Evolutionary conservation across 805 yeast genomes (phyloP), one percentile per base, ranked within the genome.

Genomic region (Suhomyces kilbournensis): DNA sequence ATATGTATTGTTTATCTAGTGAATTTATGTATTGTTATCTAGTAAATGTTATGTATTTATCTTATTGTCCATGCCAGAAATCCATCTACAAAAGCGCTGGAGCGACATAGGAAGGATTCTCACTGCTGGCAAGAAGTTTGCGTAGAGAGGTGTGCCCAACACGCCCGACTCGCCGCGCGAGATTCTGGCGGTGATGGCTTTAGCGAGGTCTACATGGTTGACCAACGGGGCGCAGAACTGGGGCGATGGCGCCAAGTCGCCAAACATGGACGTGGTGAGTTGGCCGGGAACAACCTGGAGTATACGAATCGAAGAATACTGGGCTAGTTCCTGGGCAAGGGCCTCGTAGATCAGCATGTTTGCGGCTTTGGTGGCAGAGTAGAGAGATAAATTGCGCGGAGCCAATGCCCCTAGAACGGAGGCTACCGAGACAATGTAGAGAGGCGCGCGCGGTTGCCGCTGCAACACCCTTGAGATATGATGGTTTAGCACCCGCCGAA

Each of bases 221-320:
- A 80, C 72, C 7, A 79, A 38, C 0, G 86, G 85, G 0, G 84
- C 83, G 44, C 81, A 60, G 53, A 80, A 79, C 28, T 54, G 55
- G 42, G 66, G 64, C 7, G 74, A 66, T 3, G 78, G 77, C 1
- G 61, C 56, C 7, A 79, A 76, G 56, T 80, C 83, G 1, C 59
- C 56, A 56, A 81, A 81, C 84, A 81, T 79, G 8, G 58, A 61
- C 0, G 82, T 70, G 44, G 71, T 66, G 28, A 81, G 60, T 60
- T 81, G 85, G 2, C 86, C 86, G 0, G 85, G 83, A 2, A 72
- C 54, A 6, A 80, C 75, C 9, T 76, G 60, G 14, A 77, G 65
- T 26, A 74, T 54, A 4, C 72, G 58, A 3, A 80, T 59, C 1
- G 49, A 47, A 0, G 70, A 61, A 34, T 47, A 46, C 1, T 53